These are phyloP conservation scores for Emydomyces testavorans DNA, from an alignment of 2,329 filamentous ascomycete genomes.

Conservation along the genomic window DNA sequence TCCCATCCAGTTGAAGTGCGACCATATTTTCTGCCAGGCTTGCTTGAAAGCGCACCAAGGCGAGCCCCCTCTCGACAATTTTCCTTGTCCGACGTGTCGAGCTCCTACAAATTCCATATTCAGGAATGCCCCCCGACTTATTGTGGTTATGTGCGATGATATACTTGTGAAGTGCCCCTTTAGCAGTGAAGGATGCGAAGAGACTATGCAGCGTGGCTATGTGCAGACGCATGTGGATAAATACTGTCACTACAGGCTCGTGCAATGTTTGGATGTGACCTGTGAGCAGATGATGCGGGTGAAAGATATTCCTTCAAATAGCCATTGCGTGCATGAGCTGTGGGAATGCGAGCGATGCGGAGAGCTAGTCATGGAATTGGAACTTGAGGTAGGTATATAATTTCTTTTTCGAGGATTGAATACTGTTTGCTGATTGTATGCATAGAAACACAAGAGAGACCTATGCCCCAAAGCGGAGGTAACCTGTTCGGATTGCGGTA, in stretches of 20 bases:
- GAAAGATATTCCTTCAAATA: constrained; percentile 42
- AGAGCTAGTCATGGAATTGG: constrained; percentile 42
- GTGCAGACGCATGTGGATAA: constrained; percentile 49
- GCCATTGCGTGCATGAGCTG: constrained; percentile 43
- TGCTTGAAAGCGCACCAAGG: constrained; percentile 39
- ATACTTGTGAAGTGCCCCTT: constrained; percentile 50
- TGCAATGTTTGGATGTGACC: constrained; percentile 41
- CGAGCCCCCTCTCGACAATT: constrained; percentile 19
- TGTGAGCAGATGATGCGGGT: constrained; percentile 45
- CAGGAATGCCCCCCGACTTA: constrained; percentile 42
- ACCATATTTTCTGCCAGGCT: constrained; percentile 52
- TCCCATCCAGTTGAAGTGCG: constrained; percentile 48
- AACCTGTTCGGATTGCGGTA: constrained; percentile 30
- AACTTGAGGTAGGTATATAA: constrained; percentile 39
- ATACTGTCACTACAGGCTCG: constrained; percentile 46
- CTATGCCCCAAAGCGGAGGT: constrained; percentile 29
- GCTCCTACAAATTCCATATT: constrained; percentile 31
- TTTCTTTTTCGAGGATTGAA: neutral
- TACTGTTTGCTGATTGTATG: neutral
- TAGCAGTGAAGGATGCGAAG: constrained; percentile 42
- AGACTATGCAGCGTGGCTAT: constrained; percentile 44
- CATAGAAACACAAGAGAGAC: constrained; percentile 29
- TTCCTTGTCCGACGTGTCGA: constrained; percentile 48
- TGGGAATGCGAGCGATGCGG: constrained; percentile 44
- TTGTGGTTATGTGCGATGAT: constrained; percentile 52